Evolutionary conservation across 1,284 basidiomycete species (phyloP), one percentile per base, ranked within the genome.

Genomic region (Rhodotorula sp.): DNA sequence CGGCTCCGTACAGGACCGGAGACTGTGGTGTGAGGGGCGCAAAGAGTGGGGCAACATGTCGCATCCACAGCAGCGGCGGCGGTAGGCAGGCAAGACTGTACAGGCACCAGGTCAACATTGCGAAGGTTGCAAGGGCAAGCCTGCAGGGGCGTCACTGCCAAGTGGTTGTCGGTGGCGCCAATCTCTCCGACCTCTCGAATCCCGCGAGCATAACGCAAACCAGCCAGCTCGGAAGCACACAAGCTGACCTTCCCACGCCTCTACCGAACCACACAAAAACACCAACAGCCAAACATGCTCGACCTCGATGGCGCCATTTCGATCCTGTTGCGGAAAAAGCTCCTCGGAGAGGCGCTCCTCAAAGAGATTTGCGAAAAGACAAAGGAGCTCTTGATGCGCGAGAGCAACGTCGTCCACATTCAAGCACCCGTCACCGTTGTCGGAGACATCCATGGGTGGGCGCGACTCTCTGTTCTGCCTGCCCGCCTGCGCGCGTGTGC

Each of bases 301-400:
- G 75, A 77, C 61, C 66, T 77, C n/a, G 76, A 77, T 57, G 75
- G 71, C 18, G 76, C 76, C 51, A 78, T 97, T 81, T 85, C 91
- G 79, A 91, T 93, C 79, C 85, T 96, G 67, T 86, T 93, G 48
- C 86, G 88, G 69, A 97, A 97, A 84, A 93, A 95, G 78, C 87
- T 97, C 20, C 84, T 97, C 7, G 93, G 93, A 77, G 94, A 97
- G 82, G 89, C 91, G 4, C 85, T 96, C 30, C 81, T 97, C 62
- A 88, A 93, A 67, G 94, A 97, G 84, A 95, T 97, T 85, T 97
- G 94, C 84, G 94, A 95, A 79, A 96, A 96, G 83, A 95, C 94
- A 44, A 97, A 97, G 80, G 95, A 97, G 81, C 91, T 99, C 2
- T 87, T 99, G 70, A 99, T 99, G 96, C 85, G 93, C 75, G 96